Conservation (phyloP, 345 rosid species). For the Draba incana region DNA sequence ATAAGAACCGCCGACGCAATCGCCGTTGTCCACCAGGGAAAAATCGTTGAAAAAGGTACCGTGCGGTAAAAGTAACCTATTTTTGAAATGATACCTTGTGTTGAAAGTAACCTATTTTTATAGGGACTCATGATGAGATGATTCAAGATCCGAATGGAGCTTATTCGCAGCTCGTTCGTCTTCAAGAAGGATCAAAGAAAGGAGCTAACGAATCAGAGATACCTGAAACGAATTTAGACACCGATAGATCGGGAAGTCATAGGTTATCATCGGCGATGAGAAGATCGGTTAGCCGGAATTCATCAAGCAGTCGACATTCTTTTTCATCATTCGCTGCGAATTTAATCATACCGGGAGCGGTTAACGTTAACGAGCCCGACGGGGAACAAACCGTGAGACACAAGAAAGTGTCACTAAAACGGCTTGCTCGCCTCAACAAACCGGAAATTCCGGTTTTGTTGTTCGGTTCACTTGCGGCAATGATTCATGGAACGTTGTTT, state of each 20-base stretch:
- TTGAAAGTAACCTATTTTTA: background rate
- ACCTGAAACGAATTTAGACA: slow-evolving; percentile 29
- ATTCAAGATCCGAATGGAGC: slow-evolving; percentile 68
- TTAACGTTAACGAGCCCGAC: slow-evolving; percentile 28
- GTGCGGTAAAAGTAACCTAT: background rate
- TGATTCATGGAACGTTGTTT: slow-evolving; percentile 61
- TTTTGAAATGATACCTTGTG: background rate
- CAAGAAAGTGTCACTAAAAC: slow-evolving; percentile 55
- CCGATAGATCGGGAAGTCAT: slow-evolving; percentile 36
- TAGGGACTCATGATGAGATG: slow-evolving; percentile 69
- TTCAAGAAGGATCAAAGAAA: slow-evolving; percentile 66
- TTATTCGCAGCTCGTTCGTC: slow-evolving; percentile 71
- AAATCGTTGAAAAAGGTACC: slow-evolving; percentile 78
- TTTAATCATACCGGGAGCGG: slow-evolving; percentile 30
- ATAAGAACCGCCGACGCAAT: slow-evolving; percentile 72
- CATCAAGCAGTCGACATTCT: slow-evolving; percentile 39
- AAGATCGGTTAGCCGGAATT: slow-evolving; percentile 40
- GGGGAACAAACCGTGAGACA: slow-evolving; percentile 34
- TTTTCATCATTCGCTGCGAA: slow-evolving; percentile 28
- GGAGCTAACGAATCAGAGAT: slow-evolving; percentile 39
- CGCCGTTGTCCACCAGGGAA: slow-evolving; percentile 76
- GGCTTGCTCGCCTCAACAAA: slow-evolving; percentile 71
- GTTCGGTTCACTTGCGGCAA: slow-evolving; percentile 65
- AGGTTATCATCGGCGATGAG: slow-evolving; percentile 40
- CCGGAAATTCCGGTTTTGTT: slow-evolving; percentile 66